Evolutionary conservation across 2,329 filamentous ascomycete genomes (phyloP).

Genomic region (Venturia asperata): DNA sequence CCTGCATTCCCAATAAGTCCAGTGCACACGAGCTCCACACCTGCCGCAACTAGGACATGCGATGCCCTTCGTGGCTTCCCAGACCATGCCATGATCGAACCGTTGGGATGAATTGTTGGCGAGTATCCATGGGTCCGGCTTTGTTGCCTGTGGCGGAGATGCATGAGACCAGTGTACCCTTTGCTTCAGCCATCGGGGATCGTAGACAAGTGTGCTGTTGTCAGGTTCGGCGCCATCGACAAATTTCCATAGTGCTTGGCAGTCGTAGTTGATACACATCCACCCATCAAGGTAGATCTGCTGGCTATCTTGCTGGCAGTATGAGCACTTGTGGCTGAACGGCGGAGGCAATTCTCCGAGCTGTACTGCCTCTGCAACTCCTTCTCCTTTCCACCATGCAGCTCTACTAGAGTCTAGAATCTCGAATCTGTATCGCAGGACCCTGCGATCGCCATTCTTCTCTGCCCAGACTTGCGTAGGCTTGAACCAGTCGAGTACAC

Average conservation of each 20-base stretch:
- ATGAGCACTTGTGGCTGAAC: conserved; percentile 32
- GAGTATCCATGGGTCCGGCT: conserved; percentile 31
- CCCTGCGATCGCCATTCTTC: conserved; percentile 37
- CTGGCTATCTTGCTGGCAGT: conserved; percentile 29
- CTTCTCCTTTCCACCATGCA: conserved; percentile 53
- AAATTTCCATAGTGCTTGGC: conserved; percentile 50
- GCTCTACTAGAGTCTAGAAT: conserved; percentile 47
- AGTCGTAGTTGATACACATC: conserved; percentile 52
- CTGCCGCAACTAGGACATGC: conserved; percentile 58
- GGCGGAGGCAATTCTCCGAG: conserved; percentile 29
- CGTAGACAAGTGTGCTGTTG: conserved; percentile 42
- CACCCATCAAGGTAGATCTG: conserved; percentile 44
- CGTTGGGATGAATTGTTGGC: conserved; percentile 28
- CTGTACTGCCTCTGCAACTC: conserved; percentile 25
- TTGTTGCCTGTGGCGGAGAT: conserved; percentile 31
- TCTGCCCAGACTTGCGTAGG: conserved; percentile 64
- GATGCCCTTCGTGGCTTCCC: conserved; percentile 53
- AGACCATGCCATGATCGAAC: conserved; percentile 37
- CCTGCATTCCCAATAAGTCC: conserved; percentile 57
- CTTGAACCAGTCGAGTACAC: conserved; percentile 62
- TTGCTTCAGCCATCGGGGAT: conserved; percentile 50
- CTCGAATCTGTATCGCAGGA: conserved; percentile 58
- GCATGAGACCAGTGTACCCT: conserved; percentile 37
- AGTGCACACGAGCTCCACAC: conserved; percentile 54
- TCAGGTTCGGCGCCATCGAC: conserved; percentile 30